Conservation (phyloP, 2,329 filamentous ascomycete genomes). For the Xylariaceae sp. region DNA sequence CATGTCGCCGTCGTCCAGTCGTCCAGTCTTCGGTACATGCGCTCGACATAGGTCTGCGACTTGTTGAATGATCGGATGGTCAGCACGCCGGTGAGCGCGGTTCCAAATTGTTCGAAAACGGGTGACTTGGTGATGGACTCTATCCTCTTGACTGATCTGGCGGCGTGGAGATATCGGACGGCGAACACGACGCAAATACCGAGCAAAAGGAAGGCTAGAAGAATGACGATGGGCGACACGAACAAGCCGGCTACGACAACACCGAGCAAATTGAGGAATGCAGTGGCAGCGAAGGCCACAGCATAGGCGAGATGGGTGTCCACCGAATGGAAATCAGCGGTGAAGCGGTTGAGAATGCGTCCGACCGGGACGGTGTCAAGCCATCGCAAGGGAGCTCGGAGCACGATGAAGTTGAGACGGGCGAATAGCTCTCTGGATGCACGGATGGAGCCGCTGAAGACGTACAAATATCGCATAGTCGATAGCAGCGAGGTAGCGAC, state of each 20-base stretch:
- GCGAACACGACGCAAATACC: constrained; percentile 64
- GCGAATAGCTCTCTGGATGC: constrained; percentile 75
- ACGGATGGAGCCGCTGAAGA: constrained; percentile 69
- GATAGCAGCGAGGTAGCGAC: constrained; percentile 63
- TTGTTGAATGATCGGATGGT: constrained; percentile 81
- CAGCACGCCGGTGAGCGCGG: constrained; percentile 72
- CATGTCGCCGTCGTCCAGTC: constrained; percentile 69
- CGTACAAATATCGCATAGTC: constrained; percentile 66
- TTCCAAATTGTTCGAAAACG: constrained; percentile 80
- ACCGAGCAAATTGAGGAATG: constrained; percentile 67
- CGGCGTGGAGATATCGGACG: constrained; percentile 69
- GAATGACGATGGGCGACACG: constrained; percentile 70
- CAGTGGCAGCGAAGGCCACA: constrained; percentile 64
- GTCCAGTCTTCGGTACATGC: constrained; percentile 75
- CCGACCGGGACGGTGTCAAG: constrained; percentile 81
- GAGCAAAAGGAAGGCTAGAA: constrained; percentile 66
- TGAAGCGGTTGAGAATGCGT: constrained; percentile 79
- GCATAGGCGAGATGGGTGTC: constrained; percentile 72
- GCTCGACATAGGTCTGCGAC: constrained; percentile 67
- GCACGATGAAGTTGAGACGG: constrained; percentile 68
- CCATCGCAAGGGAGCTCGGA: constrained; percentile 78
- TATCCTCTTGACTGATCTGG: constrained; percentile 77
- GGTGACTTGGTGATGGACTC: constrained; percentile 80
- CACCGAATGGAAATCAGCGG: constrained; percentile 76
- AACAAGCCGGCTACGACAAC: constrained; percentile 72